These are phyloP conservation scores for Blastocystis sp. DNA, from an alignment of 352 stramenopile genomes.

Conservation along the genomic window DNA sequence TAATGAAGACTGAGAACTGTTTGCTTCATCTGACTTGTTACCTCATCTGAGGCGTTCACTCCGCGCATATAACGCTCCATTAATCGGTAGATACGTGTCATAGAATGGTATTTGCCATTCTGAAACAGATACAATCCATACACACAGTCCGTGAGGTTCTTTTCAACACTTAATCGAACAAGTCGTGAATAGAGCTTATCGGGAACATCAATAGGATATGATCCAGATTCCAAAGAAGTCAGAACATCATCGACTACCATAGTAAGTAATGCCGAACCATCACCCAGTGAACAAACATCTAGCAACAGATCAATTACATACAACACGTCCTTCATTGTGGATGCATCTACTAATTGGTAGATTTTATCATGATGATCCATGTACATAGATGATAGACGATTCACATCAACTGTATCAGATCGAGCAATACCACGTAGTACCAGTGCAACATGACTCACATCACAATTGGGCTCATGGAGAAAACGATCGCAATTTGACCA, in stretches of 20 bases:
- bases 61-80: not conserved
- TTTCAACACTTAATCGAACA: not conserved
- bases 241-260: not conserved
- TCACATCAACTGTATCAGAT: not conserved
- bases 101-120: not conserved
- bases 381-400: not conserved
- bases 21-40: not conserved
- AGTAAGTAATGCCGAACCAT: not conserved
- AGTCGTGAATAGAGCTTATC: not conserved
- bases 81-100: not conserved
- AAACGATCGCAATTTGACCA: not conserved
- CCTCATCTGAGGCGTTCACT: not conserved
- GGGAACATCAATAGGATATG: not conserved
- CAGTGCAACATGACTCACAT: not conserved
- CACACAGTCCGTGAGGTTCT: not conserved
- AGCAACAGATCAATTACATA: slow-evolving; percentile 1
- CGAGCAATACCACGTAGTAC: not conserved
- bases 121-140: not conserved
- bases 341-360: not conserved
- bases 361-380: not conserved
- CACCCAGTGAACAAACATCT: not conserved
- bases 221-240: not conserved
- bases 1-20: not conserved
- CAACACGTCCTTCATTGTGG: not conserved
- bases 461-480: not conserved